phyloP scores from a whole-genome alignment of 2,329 filamentous ascomycete genomes.

The Colletotrichum agaves region DNA sequence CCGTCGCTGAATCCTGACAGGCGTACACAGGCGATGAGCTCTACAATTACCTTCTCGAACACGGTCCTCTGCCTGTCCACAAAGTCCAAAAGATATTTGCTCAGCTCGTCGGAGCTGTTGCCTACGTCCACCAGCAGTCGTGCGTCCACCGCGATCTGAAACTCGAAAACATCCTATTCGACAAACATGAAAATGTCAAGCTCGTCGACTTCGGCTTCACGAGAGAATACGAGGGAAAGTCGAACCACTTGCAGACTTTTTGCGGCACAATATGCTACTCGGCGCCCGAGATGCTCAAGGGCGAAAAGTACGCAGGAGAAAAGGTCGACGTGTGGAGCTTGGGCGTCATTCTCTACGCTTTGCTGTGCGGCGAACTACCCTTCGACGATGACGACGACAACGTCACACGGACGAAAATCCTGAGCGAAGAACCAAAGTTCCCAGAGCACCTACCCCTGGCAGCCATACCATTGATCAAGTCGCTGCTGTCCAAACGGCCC shows the following conservation, averaged over 20 bases:
- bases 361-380: constrained; percentile 86
- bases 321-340: constrained; percentile 98
- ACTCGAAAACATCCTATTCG: constrained; percentile 93
- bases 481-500: constrained; percentile 90
- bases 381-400: constrained; percentile 97
- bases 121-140: constrained; percentile 93
- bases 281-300: constrained; percentile 97
- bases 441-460: constrained; percentile 83
- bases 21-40: constrained; percentile 82
- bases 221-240: constrained; percentile 93
- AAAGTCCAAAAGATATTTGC: constrained; percentile 97
- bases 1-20: constrained; percentile 42
- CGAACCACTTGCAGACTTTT: constrained; percentile 95
- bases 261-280: constrained; percentile 98
- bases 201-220: constrained; percentile 98
- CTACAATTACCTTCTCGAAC: constrained; percentile 91
- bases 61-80: constrained; percentile 83
- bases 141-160: constrained; percentile 98
- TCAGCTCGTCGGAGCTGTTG: constrained; percentile 92
- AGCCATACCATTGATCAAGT: constrained; percentile 79
- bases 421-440: constrained; percentile 86
- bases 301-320: constrained; percentile 96
- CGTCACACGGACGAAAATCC: constrained; percentile 84
- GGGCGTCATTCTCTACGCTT: constrained; percentile 84
- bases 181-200: constrained; percentile 98